Base-by-base conservation (phyloP, 768 basidiomycete species). In the Piloderma croceum region DNA sequence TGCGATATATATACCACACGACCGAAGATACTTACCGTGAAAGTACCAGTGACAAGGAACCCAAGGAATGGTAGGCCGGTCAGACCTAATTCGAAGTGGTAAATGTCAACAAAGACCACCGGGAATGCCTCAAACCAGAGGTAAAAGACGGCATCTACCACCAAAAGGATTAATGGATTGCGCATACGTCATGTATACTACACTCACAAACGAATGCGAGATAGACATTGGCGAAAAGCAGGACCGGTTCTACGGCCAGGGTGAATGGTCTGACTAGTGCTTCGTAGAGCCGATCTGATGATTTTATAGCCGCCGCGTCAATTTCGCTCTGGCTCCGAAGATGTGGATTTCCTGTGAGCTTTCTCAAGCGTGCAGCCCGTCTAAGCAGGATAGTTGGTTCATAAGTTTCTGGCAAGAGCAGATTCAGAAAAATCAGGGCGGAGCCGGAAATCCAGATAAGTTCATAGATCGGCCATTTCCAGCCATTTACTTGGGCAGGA, bases 111-210 rank as follows among this genome's bases (percentile, higher is more conserved):
- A n/a, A n/a, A n/a, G n/a, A 64, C 62, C 19, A 63, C 42, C 3
- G 56, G 53, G 48, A 64, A 64, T 1, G 59, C 56, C 37, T 62
- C 57, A 37, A 63, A 62, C 59, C 57, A 64, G 34, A 62, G 49
- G 50, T 59, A 59, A n/a, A 59, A 51, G 23, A 62, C 40, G 19
- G 53, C 60, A 43, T 61, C 48, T 44, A 36, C 12, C 2, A 24
- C n/a, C n/a, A n/a, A n/a, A n/a, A n/a, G n/a, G n/a, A 18, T 17
- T 24, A 19, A 7, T 36, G 12, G 27, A 4, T 31, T 13, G 20
- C 13, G 15, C 15, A 23, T 7, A 19, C 7, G n/a, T 17, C 17
- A 27, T 15, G 19, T 12, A 7, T 6, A 31, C 5, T 22, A 21
- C 35, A 37, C 41, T 25, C 19, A 42, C 41, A 42, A n/a, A 42